phyloP scores from a whole-genome alignment of 2,329 filamentous ascomycete genomes.

The Rugonectria rugulosa region DNA sequence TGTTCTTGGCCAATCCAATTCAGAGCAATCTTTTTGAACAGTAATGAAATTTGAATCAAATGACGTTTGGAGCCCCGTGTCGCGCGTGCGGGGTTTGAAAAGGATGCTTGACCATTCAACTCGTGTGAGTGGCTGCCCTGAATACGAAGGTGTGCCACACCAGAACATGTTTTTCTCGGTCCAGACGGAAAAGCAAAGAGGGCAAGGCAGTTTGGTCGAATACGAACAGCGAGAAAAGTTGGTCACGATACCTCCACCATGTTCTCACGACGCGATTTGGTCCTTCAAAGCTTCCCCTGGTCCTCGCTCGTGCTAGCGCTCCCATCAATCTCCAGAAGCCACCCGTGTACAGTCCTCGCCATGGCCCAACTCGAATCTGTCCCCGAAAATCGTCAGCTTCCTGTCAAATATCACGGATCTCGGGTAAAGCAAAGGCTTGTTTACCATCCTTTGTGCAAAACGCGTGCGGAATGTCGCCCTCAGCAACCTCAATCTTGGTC shows the following conservation, averaged over 20 bases:
- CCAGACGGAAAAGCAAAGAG: neutral
- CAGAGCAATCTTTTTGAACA: too few species aligned
- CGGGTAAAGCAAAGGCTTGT: constrained; percentile 30
- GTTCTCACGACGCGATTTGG: neutral
- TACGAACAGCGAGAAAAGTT: too few species aligned
- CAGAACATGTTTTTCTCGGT: neutral
- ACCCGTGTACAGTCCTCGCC: constrained; percentile 40
- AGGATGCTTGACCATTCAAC: constrained; percentile 1
- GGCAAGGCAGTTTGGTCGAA: too few species aligned
- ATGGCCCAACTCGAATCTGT: constrained; percentile 39
- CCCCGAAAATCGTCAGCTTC: constrained; percentile 17
- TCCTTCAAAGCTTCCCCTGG: neutral
- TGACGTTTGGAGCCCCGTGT: constrained; percentile 4
- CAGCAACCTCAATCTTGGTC: constrained; percentile 61
- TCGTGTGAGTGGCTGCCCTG: neutral
- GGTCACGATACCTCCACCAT: too few species aligned
- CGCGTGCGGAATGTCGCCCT: constrained; percentile 64
- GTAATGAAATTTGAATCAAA: neutral
- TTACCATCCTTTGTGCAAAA: constrained; percentile 60
- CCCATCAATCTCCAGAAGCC: constrained; percentile 41
- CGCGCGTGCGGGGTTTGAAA: constrained; percentile 12
- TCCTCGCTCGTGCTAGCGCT: neutral
- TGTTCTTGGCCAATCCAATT: neutral
- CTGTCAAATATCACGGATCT: neutral
- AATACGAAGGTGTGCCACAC: constrained; percentile 11